Conservation (phyloP, 1,139 yeast genomes). For the Hanseniaspora uvarum region DNA sequence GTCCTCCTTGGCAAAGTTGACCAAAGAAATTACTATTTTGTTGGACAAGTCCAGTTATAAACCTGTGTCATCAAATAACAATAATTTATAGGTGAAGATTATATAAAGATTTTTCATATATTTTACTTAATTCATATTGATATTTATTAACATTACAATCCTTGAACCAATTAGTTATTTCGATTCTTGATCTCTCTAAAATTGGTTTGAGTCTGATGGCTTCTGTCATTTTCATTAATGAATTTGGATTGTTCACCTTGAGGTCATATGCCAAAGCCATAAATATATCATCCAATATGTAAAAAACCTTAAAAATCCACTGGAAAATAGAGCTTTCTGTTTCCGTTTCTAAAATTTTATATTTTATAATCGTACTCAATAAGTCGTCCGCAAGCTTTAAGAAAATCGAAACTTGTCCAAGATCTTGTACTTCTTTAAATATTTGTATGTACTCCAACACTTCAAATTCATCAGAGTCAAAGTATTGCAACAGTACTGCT, state of each 20-base stretch:
- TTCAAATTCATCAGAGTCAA: slow-evolving; percentile 20
- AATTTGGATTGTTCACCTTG: not conserved
- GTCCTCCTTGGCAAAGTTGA: slow-evolving; percentile 72
- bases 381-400: slow-evolving; percentile 56
- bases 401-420: slow-evolving; percentile 53
- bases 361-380: slow-evolving; percentile 49
- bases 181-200: slow-evolving; percentile 38
- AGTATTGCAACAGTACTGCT: slow-evolving; percentile 25
- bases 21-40: slow-evolving; percentile 79
- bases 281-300: slow-evolving; percentile 38
- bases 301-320: slow-evolving; percentile 36
- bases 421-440: slow-evolving; percentile 26
- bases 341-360: slow-evolving; percentile 27
- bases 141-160: slow-evolving; percentile 29
- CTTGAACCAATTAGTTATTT: slow-evolving; percentile 30
- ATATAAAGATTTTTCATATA: slow-evolving; percentile 31
- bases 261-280: slow-evolving; percentile 1
- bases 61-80: slow-evolving; percentile 23
- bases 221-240: slow-evolving; percentile 36
- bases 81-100: slow-evolving; percentile 18
- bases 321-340: slow-evolving; percentile 23
- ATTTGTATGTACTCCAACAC: not conserved
- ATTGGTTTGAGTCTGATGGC: slow-evolving; percentile 41
- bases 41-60: slow-evolving; percentile 55
- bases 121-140: slow-evolving; percentile 31